Percentiles rank a stretch among this genome's conserved stretches.
phyloP scores from a whole-genome alignment of 179 eudicot genomes.

The Spergularia azorica region DNA sequence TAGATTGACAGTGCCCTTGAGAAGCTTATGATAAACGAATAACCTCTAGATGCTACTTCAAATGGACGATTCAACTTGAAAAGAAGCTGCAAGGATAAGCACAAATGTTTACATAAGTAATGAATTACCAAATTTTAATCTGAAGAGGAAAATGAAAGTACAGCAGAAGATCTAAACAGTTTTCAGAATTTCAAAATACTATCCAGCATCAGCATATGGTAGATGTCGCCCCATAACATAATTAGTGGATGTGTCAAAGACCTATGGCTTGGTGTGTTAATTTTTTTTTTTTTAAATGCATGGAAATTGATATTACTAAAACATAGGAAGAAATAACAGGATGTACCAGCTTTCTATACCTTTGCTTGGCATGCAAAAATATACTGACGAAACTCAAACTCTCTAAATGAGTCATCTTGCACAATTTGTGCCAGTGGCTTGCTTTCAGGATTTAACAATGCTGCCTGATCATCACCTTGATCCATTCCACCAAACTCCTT shows the following conservation, averaged over 20 bases:
- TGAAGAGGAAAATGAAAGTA: constrained; percentile 1
- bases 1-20: constrained; percentile 72
- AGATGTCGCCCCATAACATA: background rate
- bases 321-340: background rate
- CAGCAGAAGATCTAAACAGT: background rate
- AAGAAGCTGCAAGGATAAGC: constrained; percentile 64
- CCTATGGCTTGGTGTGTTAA: background rate
- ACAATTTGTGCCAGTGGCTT: constrained; percentile 78
- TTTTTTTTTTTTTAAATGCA: background rate
- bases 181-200: background rate
- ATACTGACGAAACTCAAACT: constrained; percentile 96
- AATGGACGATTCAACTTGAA: constrained; percentile 87
- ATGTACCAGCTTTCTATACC: constrained; percentile 46
- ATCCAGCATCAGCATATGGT: background rate
- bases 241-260: background rate
- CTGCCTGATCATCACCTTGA: constrained; percentile 91
- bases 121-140: background rate
- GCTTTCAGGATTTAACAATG: constrained; percentile 65
- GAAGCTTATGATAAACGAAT: constrained; percentile 83
- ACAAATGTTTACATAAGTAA: constrained; percentile 22
- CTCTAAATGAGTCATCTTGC: constrained; percentile 96
- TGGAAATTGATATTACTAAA: background rate
- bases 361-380: constrained; percentile 97
- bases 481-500: constrained; percentile 94
- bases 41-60: constrained; percentile 95